phyloP scores from a whole-genome alignment of 768 basidiomycete species.

The Hebeloma cylindrosporum region DNA sequence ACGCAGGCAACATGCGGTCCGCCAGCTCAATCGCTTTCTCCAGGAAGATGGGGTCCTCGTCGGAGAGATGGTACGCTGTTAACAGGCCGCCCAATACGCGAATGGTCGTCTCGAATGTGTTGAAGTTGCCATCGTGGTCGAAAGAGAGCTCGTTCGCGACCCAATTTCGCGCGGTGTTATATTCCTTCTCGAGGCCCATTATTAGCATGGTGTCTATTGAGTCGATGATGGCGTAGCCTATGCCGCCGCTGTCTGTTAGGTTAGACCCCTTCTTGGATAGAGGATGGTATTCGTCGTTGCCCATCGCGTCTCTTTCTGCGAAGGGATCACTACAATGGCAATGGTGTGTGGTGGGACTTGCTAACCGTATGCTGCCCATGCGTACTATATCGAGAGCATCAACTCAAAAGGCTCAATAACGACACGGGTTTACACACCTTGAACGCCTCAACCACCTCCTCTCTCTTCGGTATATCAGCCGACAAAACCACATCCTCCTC shows the following conservation, averaged over 20 bases:
- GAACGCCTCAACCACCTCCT: constrained; percentile 78
- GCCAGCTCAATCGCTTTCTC: constrained; percentile 80
- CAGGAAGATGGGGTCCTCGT: constrained; percentile 68
- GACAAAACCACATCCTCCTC: constrained; percentile 9
- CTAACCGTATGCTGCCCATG: constrained; percentile 85
- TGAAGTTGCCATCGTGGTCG: constrained; percentile 78
- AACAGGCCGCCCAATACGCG: constrained; percentile 90
- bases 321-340: constrained; percentile 1
- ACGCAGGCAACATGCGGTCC: constrained; percentile 78
- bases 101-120: constrained; percentile 95
- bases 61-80: constrained; percentile 82
- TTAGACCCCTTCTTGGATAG: constrained; percentile 74
- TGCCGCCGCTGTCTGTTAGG: constrained; percentile 71
- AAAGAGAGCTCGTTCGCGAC: constrained; percentile 67
- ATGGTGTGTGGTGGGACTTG: constrained; percentile 1
- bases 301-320: constrained; percentile 87
- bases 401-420: not conserved
- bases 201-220: constrained; percentile 87
- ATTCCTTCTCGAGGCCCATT: constrained; percentile 84
- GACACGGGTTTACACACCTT: constrained; percentile 45
- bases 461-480: constrained; percentile 43
- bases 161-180: constrained; percentile 78
- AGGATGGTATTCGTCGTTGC: constrained; percentile 90
- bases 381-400: constrained; percentile 52
- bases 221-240: constrained; percentile 91